Evolutionary conservation across 108 stramenopile species (phyloP), one percentile per base, ranked within the genome.

Genomic region (Cyclotella sp.): DNA sequence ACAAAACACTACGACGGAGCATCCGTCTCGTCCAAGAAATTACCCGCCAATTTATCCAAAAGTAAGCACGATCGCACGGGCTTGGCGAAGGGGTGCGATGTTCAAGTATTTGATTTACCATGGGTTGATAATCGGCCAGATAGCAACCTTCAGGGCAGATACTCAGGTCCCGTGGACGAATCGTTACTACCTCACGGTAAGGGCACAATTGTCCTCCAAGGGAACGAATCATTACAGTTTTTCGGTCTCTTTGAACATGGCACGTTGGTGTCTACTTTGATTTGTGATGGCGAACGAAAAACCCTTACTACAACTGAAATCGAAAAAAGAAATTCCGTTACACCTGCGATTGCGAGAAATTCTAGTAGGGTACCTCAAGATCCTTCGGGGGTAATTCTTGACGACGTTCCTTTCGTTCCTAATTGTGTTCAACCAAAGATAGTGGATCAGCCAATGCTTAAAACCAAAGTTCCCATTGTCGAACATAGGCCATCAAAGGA

Each of bases 131-230:
- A 45, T 22, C 16, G 34, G 42, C 30, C n/a, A 39, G 43, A 43
- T 42, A 45, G 65, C 9, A 24, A 26, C 14, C 14, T 71, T 30
- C 55, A 43, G 39, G 70, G 70, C 0, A 53, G 34, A 40, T 71
- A 71, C 43, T 71, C 70, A 24, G 70, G 70, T 44, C 70, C 70
- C 21, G 57, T 58, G n/a, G 55, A 71, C 58, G 70, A 43, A 59
- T 59, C 55, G 16, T 55, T 71, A 58, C 58, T 55, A 42, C 70
- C 70, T 26, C 70, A 71, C 55, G 70, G 70, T 26, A 39, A 42
- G 58, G 70, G 70, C 39, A 19, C 24, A 15, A n/a, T 71, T 39
- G 7, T 71, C 18, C 55, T 71, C 57, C 22, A 60, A 55, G 70
- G 55, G 0, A 71, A 71, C 43, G 27, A 15, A n/a, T 59, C 43